Evolutionary conservation across 2,329 filamentous ascomycete species (phyloP).

Genomic region (Arachnomyces sp.): DNA sequence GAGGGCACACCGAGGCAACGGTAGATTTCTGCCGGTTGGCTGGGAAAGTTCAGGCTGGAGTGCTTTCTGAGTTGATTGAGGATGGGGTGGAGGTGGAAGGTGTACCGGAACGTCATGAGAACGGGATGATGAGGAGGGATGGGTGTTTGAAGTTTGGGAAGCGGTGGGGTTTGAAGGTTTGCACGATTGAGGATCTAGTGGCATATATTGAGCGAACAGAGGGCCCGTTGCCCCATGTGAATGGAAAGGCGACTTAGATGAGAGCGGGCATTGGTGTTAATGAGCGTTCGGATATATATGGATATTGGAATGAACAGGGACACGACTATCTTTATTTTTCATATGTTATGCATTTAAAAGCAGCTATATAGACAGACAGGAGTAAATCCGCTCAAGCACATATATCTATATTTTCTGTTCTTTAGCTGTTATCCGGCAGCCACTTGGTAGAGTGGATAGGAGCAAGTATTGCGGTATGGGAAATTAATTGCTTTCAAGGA

Average conservation of each 20-base stretch:
- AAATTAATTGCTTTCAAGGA: no score
- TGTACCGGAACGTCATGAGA: conserved; percentile 46
- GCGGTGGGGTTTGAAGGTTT: conserved; percentile 82
- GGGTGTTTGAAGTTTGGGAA: conserved; percentile 80
- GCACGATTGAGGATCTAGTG: conserved; percentile 88
- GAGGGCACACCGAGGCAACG: conserved; percentile 88
- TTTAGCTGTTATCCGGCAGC: no score
- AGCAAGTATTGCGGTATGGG: no score
- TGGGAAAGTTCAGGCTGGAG: conserved; percentile 64
- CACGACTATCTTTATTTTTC: no score
- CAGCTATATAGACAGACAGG: no score
- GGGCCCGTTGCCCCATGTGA: conserved; percentile 33
- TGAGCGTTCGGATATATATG: no score
- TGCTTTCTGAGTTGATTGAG: conserved; percentile 86
- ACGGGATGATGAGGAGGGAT: conserved; percentile 87
- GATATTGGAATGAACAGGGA: no score
- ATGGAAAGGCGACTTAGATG: conserved; percentile 22
- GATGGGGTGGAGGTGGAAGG: conserved; percentile 68
- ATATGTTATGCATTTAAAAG: no score
- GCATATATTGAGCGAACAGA: conserved; percentile 68
- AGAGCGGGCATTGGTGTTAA: neutral
- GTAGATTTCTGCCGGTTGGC: conserved; percentile 82
- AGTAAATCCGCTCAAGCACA: no score
- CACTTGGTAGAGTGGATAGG: no score
- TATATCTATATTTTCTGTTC: no score